Conservation (phyloP, 2,329 filamentous ascomycete genomes). For the Arthrobotrys megalospora region DNA sequence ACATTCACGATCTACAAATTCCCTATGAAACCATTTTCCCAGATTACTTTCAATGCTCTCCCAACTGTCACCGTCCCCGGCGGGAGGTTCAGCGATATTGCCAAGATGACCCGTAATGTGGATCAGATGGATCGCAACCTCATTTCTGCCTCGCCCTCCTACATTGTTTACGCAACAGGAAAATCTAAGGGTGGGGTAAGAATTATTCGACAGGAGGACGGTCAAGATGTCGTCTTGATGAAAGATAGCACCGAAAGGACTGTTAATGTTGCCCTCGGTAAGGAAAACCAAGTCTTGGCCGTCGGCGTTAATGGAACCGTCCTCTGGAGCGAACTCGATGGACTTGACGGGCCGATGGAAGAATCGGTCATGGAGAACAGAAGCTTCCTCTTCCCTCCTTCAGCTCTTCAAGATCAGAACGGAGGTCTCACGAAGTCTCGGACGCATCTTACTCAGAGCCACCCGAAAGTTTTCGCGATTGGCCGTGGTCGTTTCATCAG, state of each 20-base stretch:
- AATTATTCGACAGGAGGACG: constrained; percentile 94
- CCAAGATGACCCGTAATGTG: constrained; percentile 95
- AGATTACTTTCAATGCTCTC: constrained; percentile 78
- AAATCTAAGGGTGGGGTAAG: constrained; percentile 89
- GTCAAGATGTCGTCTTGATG: constrained; percentile 91
- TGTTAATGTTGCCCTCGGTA: constrained; percentile 84
- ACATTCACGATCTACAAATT: constrained; percentile 91
- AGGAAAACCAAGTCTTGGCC: constrained; percentile 81
- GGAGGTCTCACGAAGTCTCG: constrained; percentile 96
- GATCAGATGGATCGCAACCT: constrained; percentile 96
- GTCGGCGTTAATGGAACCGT: constrained; percentile 95
- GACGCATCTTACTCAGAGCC: constrained; percentile 87
- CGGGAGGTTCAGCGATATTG: constrained; percentile 90
- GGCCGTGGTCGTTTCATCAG: constrained; percentile 96
- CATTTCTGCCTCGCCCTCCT: constrained; percentile 87
- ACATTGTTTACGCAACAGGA: constrained; percentile 93
- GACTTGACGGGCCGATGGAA: constrained; percentile 71
- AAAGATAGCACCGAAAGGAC: constrained; percentile 92
- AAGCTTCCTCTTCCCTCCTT: constrained; percentile 90
- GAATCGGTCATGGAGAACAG: constrained; percentile 84
- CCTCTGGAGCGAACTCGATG: constrained; percentile 79
- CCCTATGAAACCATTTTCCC: constrained; percentile 95
- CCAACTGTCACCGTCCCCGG: constrained; percentile 76
- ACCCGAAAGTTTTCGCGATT: constrained; percentile 94
- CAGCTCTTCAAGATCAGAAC: constrained; percentile 87